These are phyloP conservation scores for Tranzscheliella williamsii DNA, from an alignment of 1,284 basidiomycete genomes.

Conservation along the genomic window DNA sequence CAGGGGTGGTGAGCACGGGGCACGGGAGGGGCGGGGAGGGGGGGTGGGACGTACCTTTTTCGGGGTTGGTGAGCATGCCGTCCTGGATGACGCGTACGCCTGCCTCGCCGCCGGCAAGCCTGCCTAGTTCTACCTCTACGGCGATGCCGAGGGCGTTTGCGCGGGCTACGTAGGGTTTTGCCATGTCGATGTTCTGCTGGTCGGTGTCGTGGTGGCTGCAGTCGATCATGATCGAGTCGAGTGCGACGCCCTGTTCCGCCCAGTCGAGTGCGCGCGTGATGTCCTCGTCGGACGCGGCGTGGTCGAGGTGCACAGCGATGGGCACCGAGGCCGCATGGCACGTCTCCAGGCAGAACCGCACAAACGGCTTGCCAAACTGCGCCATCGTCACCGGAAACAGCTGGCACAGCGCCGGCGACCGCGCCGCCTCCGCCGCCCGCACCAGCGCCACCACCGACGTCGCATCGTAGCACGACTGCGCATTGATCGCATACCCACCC, in stretches of 20 bases:
- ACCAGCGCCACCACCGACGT: conserved; percentile 34
- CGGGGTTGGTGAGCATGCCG: conserved; percentile 63
- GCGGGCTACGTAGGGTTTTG: conserved; percentile 35
- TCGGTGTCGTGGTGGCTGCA: conserved; percentile 33
- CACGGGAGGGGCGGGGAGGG: no score
- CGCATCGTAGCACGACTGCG: conserved; percentile 33
- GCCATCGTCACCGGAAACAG: conserved; percentile 41
- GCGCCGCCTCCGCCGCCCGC: conserved; percentile 14
- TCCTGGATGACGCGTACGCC: conserved; percentile 63
- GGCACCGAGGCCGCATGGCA: conserved; percentile 29
- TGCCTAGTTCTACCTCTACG: conserved; percentile 64
- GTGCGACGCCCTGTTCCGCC: conserved; percentile 20
- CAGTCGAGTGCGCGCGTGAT: conserved; percentile 22
- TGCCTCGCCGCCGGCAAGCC: conserved; percentile 64
- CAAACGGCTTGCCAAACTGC: conserved; percentile 37
- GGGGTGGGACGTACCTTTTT: conserved; percentile 61
- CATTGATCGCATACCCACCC: conserved; percentile 33
- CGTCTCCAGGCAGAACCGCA: conserved; percentile 17
- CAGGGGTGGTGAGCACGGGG: no score
- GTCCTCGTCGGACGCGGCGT: conserved; percentile 31
- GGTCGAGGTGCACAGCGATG: conserved; percentile 40
- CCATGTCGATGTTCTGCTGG: conserved; percentile 38
- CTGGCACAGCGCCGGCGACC: conserved; percentile 28
- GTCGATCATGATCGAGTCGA: conserved; percentile 45
- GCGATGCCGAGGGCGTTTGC: conserved; percentile 61